phyloP scores from a whole-genome alignment of 768 basidiomycete genomes.

The Boletus sensibilis region DNA sequence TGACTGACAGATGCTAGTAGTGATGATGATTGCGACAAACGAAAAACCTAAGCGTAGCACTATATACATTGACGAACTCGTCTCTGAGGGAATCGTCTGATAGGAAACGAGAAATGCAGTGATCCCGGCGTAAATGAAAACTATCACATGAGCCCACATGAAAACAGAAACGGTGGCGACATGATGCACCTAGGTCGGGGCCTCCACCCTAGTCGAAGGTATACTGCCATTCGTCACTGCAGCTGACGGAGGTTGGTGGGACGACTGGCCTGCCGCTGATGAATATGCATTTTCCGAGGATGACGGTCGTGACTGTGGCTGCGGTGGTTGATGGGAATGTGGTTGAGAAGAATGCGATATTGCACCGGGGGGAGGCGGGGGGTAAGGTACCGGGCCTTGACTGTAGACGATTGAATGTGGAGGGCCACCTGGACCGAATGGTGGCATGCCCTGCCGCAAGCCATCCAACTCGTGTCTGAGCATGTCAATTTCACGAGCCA shows the following conservation, averaged over 20 bases:
- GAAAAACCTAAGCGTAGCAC: conserved; percentile 14
- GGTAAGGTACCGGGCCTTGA: conserved; percentile 48
- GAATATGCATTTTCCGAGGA: conserved; percentile 62
- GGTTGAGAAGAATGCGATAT: conserved; percentile 42
- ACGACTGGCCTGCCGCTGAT: conserved; percentile 37
- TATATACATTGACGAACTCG: conserved; percentile 32
- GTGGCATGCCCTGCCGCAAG: conserved; percentile 56
- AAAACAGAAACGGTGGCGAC: conserved; percentile 2
- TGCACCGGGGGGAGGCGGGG: conserved; percentile 44
- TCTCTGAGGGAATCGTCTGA: conserved; percentile 25
- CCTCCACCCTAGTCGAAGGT: conserved; percentile 43
- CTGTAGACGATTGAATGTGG: conserved; percentile 52
- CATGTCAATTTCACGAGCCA: conserved; percentile 76
- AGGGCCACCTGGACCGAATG: conserved; percentile 49
- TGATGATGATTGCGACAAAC: conserved; percentile 13
- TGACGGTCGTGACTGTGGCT: conserved; percentile 50
- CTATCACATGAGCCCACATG: conserved; percentile 17
- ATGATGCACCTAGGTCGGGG: conserved; percentile 32
- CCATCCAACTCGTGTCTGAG: conserved; percentile 72
- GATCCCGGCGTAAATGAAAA: conserved; percentile 22
- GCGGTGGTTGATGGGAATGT: conserved; percentile 33
- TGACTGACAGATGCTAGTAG: conserved; percentile 16
- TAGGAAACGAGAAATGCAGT: conserved; percentile 23
- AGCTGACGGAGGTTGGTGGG: conserved; percentile 29
- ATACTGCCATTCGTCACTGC: conserved; percentile 41